A percentile compares a stretch with the other conserved stretches of the same genome.
phyloP scores from a whole-genome alignment of 768 basidiomycete species.

The Leucocoprinus sp. region DNA sequence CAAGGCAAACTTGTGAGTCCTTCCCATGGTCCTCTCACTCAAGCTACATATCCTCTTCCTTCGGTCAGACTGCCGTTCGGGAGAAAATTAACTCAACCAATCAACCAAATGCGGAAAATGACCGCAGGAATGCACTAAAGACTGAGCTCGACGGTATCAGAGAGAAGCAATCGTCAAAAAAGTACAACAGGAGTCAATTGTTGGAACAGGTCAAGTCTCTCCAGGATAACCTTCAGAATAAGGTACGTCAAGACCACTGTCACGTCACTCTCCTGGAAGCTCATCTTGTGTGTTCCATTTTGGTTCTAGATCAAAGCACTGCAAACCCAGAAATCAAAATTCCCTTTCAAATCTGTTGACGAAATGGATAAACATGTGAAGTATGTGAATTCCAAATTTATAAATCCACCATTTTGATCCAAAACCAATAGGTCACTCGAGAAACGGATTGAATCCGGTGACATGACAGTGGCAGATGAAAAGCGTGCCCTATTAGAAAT shows the following conservation, averaged over 20 bases:
- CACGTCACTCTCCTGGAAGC: neutral
- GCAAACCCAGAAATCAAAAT: constrained; percentile 72
- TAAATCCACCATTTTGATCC: constrained; percentile 2
- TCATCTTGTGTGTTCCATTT: constrained; percentile 3
- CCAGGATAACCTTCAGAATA: constrained; percentile 74
- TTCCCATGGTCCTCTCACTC: constrained; percentile 5
- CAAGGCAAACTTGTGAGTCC: constrained; percentile 75
- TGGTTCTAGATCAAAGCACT: constrained; percentile 70
- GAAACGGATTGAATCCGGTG: constrained; percentile 86
- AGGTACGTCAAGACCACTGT: constrained; percentile 36
- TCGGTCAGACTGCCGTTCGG: constrained; percentile 51
- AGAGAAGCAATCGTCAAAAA: constrained; percentile 69
- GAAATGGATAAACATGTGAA: constrained; percentile 85
- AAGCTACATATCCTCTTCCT: constrained; percentile 11
- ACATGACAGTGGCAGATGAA: constrained; percentile 88
- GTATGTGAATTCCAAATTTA: constrained; percentile 35
- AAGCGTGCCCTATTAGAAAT: constrained; percentile 94
- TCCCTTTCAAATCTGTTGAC: constrained; percentile 67
- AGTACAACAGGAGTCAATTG: constrained; percentile 60
- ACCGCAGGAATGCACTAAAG: constrained; percentile 63
- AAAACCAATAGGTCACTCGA: constrained; percentile 58
- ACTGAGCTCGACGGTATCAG: constrained; percentile 78
- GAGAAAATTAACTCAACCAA: constrained; percentile 65
- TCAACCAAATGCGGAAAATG: constrained; percentile 31
- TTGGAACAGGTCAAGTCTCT: constrained; percentile 72